Evolutionary conservation across 306 rosid genomes (phyloP), one percentile per base, ranked within the genome.

Genomic region (Vachellia pachyceras): DNA sequence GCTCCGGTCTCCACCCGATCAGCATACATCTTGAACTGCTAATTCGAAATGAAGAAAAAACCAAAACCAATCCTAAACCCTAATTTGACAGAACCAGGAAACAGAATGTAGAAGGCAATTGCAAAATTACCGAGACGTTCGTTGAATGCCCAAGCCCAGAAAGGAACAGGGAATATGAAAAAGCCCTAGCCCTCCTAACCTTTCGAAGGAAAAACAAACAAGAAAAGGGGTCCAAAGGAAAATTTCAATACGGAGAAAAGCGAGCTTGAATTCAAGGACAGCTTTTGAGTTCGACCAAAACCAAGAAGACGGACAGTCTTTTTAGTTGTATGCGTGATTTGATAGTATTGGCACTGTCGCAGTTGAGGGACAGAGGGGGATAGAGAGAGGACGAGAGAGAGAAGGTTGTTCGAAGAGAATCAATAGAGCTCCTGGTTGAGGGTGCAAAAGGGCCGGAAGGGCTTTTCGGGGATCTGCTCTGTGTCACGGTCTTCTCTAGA

Each of bases 1-100:
- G 75, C 73, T 14, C 89, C 98, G 64, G 84, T 82, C 76, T 92
- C 98, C 83, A 86, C 94, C 63, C 95, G 93, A 92, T 96, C 99
- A 79, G 99, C 87, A 83, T 96, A 96, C 99, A 93, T 95, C 79
- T 78, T 83, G 23, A 76, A 47, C 35, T 46, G 8, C n/a, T 33
- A 58, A 46, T 73, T 79, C 55, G 22, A 67, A 78, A 71, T 44
- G 18, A 68, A 52, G 17, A 49, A 33, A 39, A 72, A 14, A 54
- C 46, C 44, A 79, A 15, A 67, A 77, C 83, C 60, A 80, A 84
- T 68, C 33, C 73, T 82, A 55, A 88, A 83, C 83, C 89, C 87
- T 83, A 83, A 86, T 60, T 60, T 80, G 17, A 46, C 12, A 58
- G 72, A 65, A 20, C 46, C 74, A 12, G 63, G 18, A 40, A 77